phyloP scores from a whole-genome alignment of 202 grass and related monocot genomes.

The Panicum hallii region DNA sequence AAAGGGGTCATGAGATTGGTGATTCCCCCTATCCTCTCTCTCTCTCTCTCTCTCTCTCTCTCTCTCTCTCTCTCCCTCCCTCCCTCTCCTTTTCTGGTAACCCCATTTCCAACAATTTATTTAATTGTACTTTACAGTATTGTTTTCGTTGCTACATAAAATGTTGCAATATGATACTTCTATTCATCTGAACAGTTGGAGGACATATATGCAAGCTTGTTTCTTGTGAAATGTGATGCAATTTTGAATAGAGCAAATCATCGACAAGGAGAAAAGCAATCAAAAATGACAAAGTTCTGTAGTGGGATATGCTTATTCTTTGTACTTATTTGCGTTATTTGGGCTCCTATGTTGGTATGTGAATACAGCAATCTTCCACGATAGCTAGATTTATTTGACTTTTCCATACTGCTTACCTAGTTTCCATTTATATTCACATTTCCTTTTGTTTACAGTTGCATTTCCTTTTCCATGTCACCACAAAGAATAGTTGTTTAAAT shows the following conservation, averaged over 20 bases:
- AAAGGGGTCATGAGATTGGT: neutral
- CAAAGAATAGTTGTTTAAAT: neutral
- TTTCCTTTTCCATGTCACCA: neutral
- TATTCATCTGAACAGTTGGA: slow-evolving; percentile 80
- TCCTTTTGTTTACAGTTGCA: neutral
- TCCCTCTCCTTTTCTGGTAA: neutral
- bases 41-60: neutral
- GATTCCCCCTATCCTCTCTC: neutral
- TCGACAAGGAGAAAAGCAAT: slow-evolving; percentile 84
- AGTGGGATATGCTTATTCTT: slow-evolving; percentile 98
- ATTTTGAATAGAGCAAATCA: slow-evolving; percentile 81
- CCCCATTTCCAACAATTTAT: slow-evolving; percentile 3
- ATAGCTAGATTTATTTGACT: slow-evolving; percentile 22
- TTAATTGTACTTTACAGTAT: slow-evolving; percentile 38
- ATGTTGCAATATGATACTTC: slow-evolving; percentile 40
- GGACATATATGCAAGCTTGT: slow-evolving; percentile 98
- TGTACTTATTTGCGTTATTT: slow-evolving; percentile 97
- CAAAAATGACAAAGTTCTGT: slow-evolving; percentile 95
- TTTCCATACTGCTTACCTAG: neutral
- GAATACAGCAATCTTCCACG: slow-evolving; percentile 23
- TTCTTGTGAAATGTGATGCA: slow-evolving; percentile 97
- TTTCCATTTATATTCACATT: neutral
- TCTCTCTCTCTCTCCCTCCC: neutral
- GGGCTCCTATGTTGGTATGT: slow-evolving; percentile 98
- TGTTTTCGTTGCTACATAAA: slow-evolving; percentile 19